phyloP scores from a whole-genome alignment of 352 stramenopile genomes.

The Poterioochromonas sp. region DNA sequence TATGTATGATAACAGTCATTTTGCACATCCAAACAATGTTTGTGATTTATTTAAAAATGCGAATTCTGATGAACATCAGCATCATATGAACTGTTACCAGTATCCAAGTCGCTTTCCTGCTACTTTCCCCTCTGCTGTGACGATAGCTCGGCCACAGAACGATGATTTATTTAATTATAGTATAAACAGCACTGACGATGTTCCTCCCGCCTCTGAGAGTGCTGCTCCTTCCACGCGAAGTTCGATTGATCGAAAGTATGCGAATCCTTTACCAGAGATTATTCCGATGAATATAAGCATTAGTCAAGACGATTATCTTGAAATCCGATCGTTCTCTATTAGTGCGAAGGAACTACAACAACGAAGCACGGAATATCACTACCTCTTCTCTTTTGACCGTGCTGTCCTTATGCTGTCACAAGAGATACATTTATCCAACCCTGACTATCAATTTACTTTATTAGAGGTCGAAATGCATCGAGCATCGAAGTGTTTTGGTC shows the following conservation, averaged over 20 bases:
- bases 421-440: constrained; percentile 38
- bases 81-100: constrained; percentile 42
- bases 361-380: neutral
- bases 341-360: constrained; percentile 17
- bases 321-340: constrained; percentile 27
- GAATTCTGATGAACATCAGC: constrained; percentile 35
- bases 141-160: too few relatives aligned
- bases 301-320: neutral
- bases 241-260: too few relatives aligned
- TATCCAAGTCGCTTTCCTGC: neutral
- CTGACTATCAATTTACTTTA: constrained; percentile 34
- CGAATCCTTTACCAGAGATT: too few relatives aligned
- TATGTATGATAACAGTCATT: too few relatives aligned
- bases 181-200: too few relatives aligned
- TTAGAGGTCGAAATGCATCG: too few relatives aligned
- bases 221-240: too few relatives aligned
- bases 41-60: constrained; percentile 25
- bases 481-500: too few relatives aligned
- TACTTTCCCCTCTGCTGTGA: too few relatives aligned
- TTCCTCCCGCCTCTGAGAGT: too few relatives aligned
- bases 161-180: too few relatives aligned
- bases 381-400: constrained; percentile 59
- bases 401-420: constrained; percentile 56
- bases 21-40: constrained; percentile 18
- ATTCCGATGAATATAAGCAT: too few relatives aligned